Evolutionary conservation across 768 basidiomycete genomes (phyloP), one percentile per base, ranked within the genome.

Genomic region (Collybia sp.): DNA sequence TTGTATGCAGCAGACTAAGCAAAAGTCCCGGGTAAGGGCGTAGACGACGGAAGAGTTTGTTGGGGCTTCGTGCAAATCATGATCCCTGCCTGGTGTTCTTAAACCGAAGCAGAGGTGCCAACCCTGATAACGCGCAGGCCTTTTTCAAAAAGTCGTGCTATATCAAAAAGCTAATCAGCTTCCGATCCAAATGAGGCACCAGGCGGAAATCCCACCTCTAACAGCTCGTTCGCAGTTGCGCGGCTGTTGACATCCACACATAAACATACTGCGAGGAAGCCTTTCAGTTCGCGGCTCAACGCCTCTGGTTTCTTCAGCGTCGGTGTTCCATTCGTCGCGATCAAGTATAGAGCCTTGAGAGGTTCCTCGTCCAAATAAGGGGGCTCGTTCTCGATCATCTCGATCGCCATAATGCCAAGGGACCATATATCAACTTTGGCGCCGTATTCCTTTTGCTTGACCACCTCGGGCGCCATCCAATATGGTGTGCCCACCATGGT

Each of bases 381-480:
- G 2, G 93, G 93, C 65, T 96, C 93, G 58, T 92, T 93, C 65
- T 97, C 93, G 52, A 97, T 94, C 94, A 97, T 97, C 75, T 97
- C 92, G 50, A 97, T 97, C 4, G 93, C 93, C 93, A 96, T 94
- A 67, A 97, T 96, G 4, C 93, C 93, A 8, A 96, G 77, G 11
- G 90, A 93, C 93, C 93, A 96, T 42, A 96, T 92, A 57, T 95
- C 93, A 16, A 95, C 93, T 65, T 95, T 95, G 18, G 92, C 90
- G 39, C 93, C 93, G 58, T 96, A 96, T 65, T 93, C 92, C 67
- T 95, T 94, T 63, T 93, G 89, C 68, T 93, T 94, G 57, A 96
- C 93, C 43, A 96, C 92, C 64, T 96, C 93, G n/a, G 93, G 93
- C 2, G 93, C 93, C 93, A 96, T 96, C 93, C 93, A 95, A 66